Conservation (phyloP, 108 stramenopile genomes). For the Cyclotella atomus region DNA sequence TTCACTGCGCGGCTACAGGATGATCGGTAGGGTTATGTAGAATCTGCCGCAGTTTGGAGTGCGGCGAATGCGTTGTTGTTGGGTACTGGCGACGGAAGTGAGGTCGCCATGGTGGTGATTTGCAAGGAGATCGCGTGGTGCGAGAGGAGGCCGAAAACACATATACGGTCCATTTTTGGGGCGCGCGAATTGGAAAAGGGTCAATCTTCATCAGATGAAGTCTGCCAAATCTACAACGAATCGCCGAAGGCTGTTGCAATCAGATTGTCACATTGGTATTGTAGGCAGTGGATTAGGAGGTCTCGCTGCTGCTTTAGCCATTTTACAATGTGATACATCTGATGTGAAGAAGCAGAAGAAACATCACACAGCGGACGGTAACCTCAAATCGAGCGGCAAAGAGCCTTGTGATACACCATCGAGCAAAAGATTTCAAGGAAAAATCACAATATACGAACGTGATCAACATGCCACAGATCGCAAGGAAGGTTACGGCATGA, state of each 20-base stretch:
- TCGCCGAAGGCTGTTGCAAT: background rate
- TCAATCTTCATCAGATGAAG: too few relatives aligned
- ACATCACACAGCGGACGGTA: background rate
- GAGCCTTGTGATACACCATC: background rate
- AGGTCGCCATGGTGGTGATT: too few relatives aligned
- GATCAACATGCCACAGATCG: constrained; percentile 53
- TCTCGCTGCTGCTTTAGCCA: constrained; percentile 59
- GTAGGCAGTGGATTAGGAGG: constrained; percentile 76
- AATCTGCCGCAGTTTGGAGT: too few relatives aligned
- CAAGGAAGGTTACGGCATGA: constrained; percentile 87
- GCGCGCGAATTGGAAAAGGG: too few relatives aligned
- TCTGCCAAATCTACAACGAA: background rate
- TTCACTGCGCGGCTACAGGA: too few relatives aligned
- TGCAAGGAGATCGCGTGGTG: too few relatives aligned
- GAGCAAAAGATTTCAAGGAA: background rate
- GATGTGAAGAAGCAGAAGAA: background rate
- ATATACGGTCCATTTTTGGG: too few relatives aligned
- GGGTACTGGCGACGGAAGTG: background rate
- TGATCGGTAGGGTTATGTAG: too few relatives aligned
- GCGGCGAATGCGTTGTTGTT: background rate
- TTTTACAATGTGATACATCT: constrained; percentile 49
- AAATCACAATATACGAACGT: constrained; percentile 71
- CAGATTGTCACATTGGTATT: constrained; percentile 61
- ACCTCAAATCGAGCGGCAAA: too few relatives aligned
- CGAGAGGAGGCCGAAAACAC: too few relatives aligned